Evolutionary conservation across 371 early-diverging fungal genomes (phyloP).

Genomic region (Syncephalastrum sp.): DNA sequence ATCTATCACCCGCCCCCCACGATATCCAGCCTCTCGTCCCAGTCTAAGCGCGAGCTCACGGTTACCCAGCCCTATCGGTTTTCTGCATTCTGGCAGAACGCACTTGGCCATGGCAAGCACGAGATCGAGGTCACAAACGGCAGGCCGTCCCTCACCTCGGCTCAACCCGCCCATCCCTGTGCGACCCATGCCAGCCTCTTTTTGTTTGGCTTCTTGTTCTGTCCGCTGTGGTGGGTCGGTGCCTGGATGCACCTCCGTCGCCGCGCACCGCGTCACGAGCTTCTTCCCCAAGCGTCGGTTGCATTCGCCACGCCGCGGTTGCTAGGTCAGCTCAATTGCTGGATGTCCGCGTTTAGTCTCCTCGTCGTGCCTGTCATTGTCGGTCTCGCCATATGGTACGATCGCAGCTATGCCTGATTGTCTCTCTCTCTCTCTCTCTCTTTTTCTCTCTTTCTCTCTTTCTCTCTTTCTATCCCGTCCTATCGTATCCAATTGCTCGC

Average conservation of each 20-base stretch:
- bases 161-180: background rate
- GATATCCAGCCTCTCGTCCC: conserved; percentile 7
- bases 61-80: conserved; percentile 10
- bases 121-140: conserved; percentile 6
- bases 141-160: background rate
- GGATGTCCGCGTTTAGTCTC: conserved; percentile 14
- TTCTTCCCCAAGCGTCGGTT: background rate
- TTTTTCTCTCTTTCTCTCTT: too few species aligned
- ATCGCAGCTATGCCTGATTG: too few species aligned
- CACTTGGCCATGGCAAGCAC: conserved; percentile 11
- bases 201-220: conserved; percentile 15
- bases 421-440: too few species aligned
- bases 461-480: too few species aligned
- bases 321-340: conserved; percentile 14
- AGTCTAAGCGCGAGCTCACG: conserved; percentile 3
- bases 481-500: too few species aligned
- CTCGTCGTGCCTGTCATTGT: conserved; percentile 11
- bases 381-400: conserved; percentile 12
- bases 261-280: conserved; percentile 3
- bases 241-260: conserved; percentile 14
- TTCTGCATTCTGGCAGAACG: conserved; percentile 16
- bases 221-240: conserved; percentile 19
- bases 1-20: conserved; percentile 10
- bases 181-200: conserved; percentile 9
- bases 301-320: conserved; percentile 6